Conservation (phyloP, 306 rosid genomes). For the Lathyrus oleraceus region DNA sequence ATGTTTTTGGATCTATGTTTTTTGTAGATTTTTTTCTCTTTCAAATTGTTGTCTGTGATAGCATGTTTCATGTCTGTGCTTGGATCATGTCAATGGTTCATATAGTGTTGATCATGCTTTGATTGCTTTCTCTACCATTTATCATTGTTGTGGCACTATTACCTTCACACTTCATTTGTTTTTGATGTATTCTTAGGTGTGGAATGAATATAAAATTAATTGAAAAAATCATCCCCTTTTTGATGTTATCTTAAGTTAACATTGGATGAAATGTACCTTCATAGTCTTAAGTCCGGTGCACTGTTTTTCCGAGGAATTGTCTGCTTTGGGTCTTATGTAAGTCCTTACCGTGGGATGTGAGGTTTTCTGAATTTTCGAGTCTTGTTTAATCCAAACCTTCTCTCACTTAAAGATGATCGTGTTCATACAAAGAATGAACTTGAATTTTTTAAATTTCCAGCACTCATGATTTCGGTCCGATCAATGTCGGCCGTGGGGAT, state of each 20-base stretch:
- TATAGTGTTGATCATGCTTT: slow-evolving; percentile 39
- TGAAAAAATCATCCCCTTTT: neutral
- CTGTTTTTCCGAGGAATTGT: neutral
- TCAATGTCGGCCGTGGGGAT: neutral
- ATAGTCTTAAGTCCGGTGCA: neutral
- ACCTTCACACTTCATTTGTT: slow-evolving; percentile 21
- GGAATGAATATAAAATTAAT: slow-evolving; percentile 12
- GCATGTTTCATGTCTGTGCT: slow-evolving; percentile 29
- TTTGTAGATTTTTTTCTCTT: slow-evolving; percentile 18
- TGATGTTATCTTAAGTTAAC: slow-evolving; percentile 21
- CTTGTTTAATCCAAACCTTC: slow-evolving; percentile 21
- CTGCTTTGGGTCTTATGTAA: neutral
- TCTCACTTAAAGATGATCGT: neutral
- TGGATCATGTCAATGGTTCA: slow-evolving; percentile 47
- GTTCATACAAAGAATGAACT: slow-evolving; percentile 7
- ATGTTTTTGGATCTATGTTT: slow-evolving; percentile 47
- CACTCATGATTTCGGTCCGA: neutral
- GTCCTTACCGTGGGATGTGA: neutral
- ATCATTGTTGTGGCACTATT: slow-evolving; percentile 27
- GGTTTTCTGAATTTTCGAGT: slow-evolving; percentile 23
- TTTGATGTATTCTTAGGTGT: neutral
- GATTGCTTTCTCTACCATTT: slow-evolving; percentile 24
- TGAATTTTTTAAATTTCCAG: neutral
- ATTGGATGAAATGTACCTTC: slow-evolving; percentile 33
- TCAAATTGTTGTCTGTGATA: neutral